These are phyloP conservation scores for Pythium apleroticum DNA, from an alignment of 352 stramenopile species.

Conservation along the genomic window DNA sequence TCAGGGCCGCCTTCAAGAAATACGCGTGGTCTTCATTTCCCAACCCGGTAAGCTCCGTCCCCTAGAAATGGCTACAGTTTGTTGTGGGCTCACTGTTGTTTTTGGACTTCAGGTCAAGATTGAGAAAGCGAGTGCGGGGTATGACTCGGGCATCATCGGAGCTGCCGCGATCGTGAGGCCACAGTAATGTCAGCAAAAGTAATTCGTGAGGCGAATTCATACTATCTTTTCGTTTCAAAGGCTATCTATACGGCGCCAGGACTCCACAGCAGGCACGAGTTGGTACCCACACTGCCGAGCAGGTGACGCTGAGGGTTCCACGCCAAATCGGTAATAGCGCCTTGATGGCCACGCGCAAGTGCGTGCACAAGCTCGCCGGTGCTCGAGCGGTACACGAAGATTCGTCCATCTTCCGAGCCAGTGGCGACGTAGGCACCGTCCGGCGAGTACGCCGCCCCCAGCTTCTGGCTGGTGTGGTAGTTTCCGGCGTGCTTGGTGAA, in stretches of 20 bases:
- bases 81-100: conserved; percentile 3
- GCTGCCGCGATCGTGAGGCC: conserved; percentile 40
- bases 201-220: not conserved
- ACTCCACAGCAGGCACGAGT: conserved; percentile 79
- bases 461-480: conserved; percentile 38
- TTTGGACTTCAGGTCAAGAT: conserved; percentile 49
- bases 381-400: conserved; percentile 68
- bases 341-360: conserved; percentile 59
- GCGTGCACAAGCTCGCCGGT: conserved; percentile 60
- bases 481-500: conserved; percentile 54
- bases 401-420: conserved; percentile 67
- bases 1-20: conserved; percentile 57
- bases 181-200: not conserved
- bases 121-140: conserved; percentile 78
- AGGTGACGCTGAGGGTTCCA: conserved; percentile 88
- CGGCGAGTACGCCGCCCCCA: conserved; percentile 67
- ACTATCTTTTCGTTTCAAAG: not conserved
- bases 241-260: conserved; percentile 19
- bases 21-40: conserved; percentile 74
- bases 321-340: conserved; percentile 62
- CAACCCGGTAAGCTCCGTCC: conserved; percentile 53
- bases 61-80: not conserved
- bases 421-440: conserved; percentile 77
- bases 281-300: conserved; percentile 63
- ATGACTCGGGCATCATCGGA: conserved; percentile 83